phyloP scores from a whole-genome alignment of 73 alveolate genomes.

The Blepharisma stoltei region DNA sequence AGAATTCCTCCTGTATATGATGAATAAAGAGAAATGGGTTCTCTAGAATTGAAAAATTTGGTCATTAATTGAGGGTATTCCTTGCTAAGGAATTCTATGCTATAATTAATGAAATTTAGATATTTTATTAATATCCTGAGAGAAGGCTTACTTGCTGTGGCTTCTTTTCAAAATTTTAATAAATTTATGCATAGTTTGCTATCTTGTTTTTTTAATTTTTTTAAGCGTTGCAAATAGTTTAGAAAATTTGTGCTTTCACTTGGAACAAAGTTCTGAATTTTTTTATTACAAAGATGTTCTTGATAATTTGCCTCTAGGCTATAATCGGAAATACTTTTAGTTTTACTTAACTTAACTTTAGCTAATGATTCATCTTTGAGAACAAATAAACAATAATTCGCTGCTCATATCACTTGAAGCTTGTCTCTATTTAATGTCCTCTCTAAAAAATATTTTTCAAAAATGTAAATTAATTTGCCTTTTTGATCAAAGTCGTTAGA shows the following conservation, averaged over 20 bases:
- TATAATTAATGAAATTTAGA: background rate
- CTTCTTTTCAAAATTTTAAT: background rate
- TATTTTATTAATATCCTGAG: background rate
- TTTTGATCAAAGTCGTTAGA: background rate
- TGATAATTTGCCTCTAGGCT: background rate
- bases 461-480: background rate
- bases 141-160: background rate
- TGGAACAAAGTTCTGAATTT: background rate
- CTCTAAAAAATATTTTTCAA: background rate
- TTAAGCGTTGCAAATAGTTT: background rate
- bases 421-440: background rate
- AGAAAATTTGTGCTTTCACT: background rate
- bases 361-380: conserved; percentile 6
- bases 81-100: background rate
- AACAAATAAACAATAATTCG: background rate
- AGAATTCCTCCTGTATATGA: background rate
- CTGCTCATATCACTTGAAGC: background rate
- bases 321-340: background rate
- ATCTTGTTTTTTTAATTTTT: conserved; percentile 8
- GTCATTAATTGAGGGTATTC: background rate
- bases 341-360: background rate
- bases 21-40: background rate
- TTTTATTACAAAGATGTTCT: background rate
- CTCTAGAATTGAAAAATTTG: background rate
- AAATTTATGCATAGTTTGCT: background rate